phyloP scores from a whole-genome alignment of 306 rosid species.

The Malus orientalis region DNA sequence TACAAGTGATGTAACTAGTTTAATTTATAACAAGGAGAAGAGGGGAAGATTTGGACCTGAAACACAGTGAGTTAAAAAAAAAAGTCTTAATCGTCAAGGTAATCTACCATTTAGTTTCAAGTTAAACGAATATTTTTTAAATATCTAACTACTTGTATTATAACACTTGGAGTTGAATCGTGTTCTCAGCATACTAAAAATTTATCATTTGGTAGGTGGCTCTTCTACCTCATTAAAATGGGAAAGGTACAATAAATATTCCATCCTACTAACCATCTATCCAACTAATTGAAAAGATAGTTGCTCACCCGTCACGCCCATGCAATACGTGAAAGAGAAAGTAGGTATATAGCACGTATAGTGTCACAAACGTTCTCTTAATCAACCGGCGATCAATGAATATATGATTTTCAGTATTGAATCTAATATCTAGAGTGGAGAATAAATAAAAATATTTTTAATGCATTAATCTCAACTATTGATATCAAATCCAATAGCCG shows the following conservation, averaged over 20 bases:
- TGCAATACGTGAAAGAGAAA: too few species aligned
- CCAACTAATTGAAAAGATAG: background rate
- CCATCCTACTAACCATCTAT: background rate
- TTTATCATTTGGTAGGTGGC: background rate
- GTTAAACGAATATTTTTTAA: too few species aligned
- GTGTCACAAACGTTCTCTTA: background rate
- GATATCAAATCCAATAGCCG: background rate
- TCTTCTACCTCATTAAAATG: background rate
- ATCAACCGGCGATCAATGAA: too few species aligned
- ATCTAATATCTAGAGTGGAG: background rate
- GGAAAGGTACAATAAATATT: background rate
- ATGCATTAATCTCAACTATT: too few species aligned
- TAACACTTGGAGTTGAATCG: rapidly evolving
- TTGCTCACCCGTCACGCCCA: too few species aligned
- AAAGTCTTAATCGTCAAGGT: too few species aligned
- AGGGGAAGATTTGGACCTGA: too few species aligned
- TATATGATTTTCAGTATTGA: background rate
- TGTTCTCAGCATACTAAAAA: too few species aligned
- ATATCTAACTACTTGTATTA: too few species aligned
- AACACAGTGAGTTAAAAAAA: too few species aligned
- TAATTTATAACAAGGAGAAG: background rate
- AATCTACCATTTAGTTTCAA: too few species aligned
- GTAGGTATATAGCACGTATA: background rate
- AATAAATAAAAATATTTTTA: too few species aligned
- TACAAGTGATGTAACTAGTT: background rate